Evolutionary conservation across 2,329 filamentous ascomycete species (phyloP).

Genomic region (Zymoseptoria crescenta): DNA sequence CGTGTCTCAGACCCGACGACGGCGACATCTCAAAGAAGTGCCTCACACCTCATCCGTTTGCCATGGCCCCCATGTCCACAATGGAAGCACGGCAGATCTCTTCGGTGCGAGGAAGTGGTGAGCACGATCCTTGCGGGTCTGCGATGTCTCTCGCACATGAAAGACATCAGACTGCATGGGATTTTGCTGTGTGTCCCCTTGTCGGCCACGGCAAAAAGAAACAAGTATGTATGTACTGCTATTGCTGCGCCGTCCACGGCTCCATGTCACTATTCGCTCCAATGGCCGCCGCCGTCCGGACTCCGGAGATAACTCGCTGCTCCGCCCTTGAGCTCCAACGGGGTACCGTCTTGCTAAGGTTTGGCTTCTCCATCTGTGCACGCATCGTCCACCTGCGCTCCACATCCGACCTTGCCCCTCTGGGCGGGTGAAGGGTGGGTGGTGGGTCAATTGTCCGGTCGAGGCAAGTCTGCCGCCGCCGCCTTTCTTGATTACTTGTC

Average conservation of each 20-base stretch:
- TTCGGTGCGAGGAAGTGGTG: not conserved
- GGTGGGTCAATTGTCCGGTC: conserved; percentile 1
- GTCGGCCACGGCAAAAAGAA: not conserved
- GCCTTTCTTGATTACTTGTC: conserved; percentile 3
- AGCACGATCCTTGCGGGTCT: not conserved
- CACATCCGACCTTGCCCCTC: conserved; percentile 13
- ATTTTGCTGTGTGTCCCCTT: not conserved
- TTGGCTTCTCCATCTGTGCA: conserved; percentile 6
- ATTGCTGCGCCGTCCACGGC: no score
- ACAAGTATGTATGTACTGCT: no score
- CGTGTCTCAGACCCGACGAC: no score
- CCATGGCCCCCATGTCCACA: not conserved
- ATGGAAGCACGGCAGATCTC: not conserved
- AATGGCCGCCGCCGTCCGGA: conserved; percentile 3
- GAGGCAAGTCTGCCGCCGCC: conserved; percentile 8
- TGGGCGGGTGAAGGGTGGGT: conserved; percentile 7
- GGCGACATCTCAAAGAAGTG: no score
- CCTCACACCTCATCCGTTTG: no score
- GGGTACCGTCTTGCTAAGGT: conserved; percentile 1
- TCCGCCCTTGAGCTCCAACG: not conserved
- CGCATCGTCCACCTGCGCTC: not conserved
- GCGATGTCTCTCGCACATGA: not conserved
- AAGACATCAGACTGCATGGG: not conserved
- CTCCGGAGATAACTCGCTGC: conserved; percentile 17
- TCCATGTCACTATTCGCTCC: conserved; percentile 2